Percentiles rank a stretch among this genome's conserved stretches.
Conservation (phyloP, 306 rosid genomes). For the Malus fusca region DNA sequence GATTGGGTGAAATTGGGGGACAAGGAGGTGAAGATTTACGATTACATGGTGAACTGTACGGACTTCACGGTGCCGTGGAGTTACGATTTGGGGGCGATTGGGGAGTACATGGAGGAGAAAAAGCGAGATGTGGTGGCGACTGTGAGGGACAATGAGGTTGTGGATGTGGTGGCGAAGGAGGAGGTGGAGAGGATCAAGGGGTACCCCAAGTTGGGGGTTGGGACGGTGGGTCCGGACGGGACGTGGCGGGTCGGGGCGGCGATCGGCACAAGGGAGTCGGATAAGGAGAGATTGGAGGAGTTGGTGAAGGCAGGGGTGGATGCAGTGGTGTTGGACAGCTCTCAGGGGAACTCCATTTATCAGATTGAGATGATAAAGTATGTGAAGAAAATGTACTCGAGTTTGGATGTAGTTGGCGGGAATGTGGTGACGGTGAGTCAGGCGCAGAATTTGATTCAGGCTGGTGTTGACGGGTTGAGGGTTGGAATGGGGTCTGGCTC, state of each 20-base stretch:
- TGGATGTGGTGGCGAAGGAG: slow-evolving; percentile 52
- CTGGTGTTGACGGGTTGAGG: slow-evolving; percentile 86
- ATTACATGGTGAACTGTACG: slow-evolving; percentile 39
- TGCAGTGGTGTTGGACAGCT: slow-evolving; percentile 80
- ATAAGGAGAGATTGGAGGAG: slow-evolving; percentile 69
- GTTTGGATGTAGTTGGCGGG: slow-evolving; percentile 85
- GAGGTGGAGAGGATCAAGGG: slow-evolving; percentile 64
- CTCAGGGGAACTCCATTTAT: slow-evolving; percentile 85
- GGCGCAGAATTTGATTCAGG: slow-evolving; percentile 79
- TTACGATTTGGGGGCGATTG: slow-evolving; percentile 32
- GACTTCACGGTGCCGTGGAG: slow-evolving; percentile 39
- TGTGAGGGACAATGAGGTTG: slow-evolving; percentile 40
- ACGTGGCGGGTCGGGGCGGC: slow-evolving; percentile 79
- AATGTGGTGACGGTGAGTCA: slow-evolving; percentile 86
- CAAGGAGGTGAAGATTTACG: slow-evolving; percentile 30
- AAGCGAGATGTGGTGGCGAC: slow-evolving; percentile 32
- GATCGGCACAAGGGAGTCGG: slow-evolving; percentile 73
- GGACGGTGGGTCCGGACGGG: slow-evolving; percentile 69
- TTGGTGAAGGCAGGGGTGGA: slow-evolving; percentile 76
- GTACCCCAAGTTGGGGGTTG: slow-evolving; percentile 55
- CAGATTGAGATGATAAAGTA: slow-evolving; percentile 86
- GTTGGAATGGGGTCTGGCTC: slow-evolving; percentile 99
- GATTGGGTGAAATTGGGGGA: slow-evolving; percentile 38
- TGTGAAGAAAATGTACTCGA: slow-evolving; percentile 47
- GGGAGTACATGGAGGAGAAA: slow-evolving; percentile 28